Evolutionary conservation across 2,329 filamentous ascomycete species (phyloP), one percentile per base, ranked within the genome.

Genomic region (Apiospora rasikravindrae): DNA sequence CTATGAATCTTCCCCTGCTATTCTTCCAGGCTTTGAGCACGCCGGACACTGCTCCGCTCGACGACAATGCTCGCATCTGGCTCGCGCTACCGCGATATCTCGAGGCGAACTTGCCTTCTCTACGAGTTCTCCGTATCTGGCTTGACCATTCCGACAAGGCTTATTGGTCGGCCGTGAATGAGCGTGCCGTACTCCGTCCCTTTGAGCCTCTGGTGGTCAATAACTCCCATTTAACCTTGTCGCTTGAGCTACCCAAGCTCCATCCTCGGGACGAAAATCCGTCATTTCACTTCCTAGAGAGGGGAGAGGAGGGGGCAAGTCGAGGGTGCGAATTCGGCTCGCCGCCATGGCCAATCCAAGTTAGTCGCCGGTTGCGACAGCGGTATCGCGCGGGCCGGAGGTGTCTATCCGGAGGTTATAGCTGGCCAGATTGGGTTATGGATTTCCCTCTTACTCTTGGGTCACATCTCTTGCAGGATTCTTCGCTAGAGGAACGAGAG

Each of bases 381-480:
- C 7, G 26, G 14, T 57, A 33, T 29, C 26, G 6, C 8, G 51
- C 16, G 19, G 2, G 16, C 4, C 29, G 4, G 24, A 19, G 1
- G 5, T 8, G 16, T 5, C 0, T 0, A 3, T 7, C 33, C 1
- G 26, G 26, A 0, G 14, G n/a, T 19, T 16, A 33, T 22, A 6
- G 2, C 4, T 16, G 14, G 14, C 51, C 51, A 8, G 5, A 3
- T 5, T 57, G 11, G 4, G 13, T 16, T 3, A 4, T 1, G 1
- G 26, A 57, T 11, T 33, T 57, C 16, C 51, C 51, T 5, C 24
- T 33, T 19, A 19, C 13, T 19, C 26, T 57, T 16, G 51, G 26
- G 26, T 19, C 1, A 16, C 13, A 19, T 19, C 4, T 7, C 4
- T 57, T 57, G 14, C 4, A 19, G 13, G 51, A 33, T 2, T 42